These are phyloP conservation scores for Lepidium campestre DNA, from an alignment of 441 rosid genomes.

Conservation along the genomic window DNA sequence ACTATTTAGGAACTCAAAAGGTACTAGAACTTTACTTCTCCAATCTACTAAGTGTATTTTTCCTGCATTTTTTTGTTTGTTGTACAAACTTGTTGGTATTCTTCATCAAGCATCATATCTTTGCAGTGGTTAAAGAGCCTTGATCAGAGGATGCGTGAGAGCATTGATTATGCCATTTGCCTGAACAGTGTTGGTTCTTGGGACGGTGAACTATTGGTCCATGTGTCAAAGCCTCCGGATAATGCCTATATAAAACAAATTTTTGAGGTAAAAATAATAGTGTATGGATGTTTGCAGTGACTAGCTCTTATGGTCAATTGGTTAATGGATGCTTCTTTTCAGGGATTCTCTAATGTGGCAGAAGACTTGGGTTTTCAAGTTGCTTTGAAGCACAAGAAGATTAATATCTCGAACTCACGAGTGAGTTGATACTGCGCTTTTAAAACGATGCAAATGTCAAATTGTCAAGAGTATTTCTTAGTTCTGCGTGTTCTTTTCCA, in stretches of 20 bases:
- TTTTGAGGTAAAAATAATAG: constrained; percentile 56
- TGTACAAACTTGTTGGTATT: neutral
- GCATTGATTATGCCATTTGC: constrained; percentile 96
- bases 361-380: constrained; percentile 69
- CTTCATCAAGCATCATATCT: constrained; percentile 10
- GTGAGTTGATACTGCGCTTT: constrained; percentile 43
- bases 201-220: constrained; percentile 66
- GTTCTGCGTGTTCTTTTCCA: neutral
- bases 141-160: constrained; percentile 94
- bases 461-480: neutral
- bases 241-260: constrained; percentile 87
- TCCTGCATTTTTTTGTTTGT: neutral
- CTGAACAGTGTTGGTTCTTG: constrained; percentile 87
- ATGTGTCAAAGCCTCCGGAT: constrained; percentile 96
- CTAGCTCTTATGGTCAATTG: constrained; percentile 21
- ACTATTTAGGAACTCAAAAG: constrained; percentile 94
- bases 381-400: constrained; percentile 90
- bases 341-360: constrained; percentile 87
- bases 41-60: constrained; percentile 2
- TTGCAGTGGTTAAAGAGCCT: constrained; percentile 95
- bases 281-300: constrained; percentile 1
- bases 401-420: constrained; percentile 91
- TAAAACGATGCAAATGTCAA: neutral
- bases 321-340: constrained; percentile 26
- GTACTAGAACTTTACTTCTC: constrained; percentile 32